Evolutionary conservation across 257 asterid genomes (phyloP), one percentile per base, ranked within the genome.

Genomic region (Capsicum rhomboideum): DNA sequence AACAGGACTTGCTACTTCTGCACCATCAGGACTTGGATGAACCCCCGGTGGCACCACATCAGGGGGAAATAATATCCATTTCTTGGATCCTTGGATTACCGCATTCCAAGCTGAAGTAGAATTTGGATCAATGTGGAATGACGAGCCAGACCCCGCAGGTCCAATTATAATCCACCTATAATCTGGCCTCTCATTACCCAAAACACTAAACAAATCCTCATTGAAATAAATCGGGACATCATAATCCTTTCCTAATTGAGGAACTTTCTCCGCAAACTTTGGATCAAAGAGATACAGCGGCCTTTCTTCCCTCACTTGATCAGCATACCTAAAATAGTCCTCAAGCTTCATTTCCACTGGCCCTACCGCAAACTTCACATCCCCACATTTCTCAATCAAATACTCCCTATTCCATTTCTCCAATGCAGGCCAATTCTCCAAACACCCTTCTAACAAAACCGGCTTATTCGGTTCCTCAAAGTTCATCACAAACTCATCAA

Each of bases 91-190:
- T 85, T 93, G 92, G 66, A 92, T 86, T 87, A 97, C 93, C 0
- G 99, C 99, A 89, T 97, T 97, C 99, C 99, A 97, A 86, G 99
- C 99, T 16, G 99, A 94, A 56, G 99, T 97, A 13, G 98, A 93
- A 89, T 97, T 97, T 77, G 99, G 99, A 89, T 97, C 99, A 13
- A 97, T 93, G 86, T 97, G 99, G 82, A 97, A 97, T 10, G 99
- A 97, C n/a, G 99, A 97, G 17, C 99, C 99, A 0, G 99, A 97
- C 77, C 98, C 98, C 23, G 97, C 95, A 6, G 98, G 99, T 64
- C 99, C 98, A 61, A 97, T 92, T 61, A 97, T 97, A 82, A 97
- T 89, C 99, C 98, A 97, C 80, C 99, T 87, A 81, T 92, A 91
- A 55, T 97, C 99, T 0, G 99, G 99, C 90, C 98, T 93, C 50